Evolutionary conservation across 257 asterid species (phyloP), one percentile per base, ranked within the genome.

Genomic region (Plantago ovata): DNA sequence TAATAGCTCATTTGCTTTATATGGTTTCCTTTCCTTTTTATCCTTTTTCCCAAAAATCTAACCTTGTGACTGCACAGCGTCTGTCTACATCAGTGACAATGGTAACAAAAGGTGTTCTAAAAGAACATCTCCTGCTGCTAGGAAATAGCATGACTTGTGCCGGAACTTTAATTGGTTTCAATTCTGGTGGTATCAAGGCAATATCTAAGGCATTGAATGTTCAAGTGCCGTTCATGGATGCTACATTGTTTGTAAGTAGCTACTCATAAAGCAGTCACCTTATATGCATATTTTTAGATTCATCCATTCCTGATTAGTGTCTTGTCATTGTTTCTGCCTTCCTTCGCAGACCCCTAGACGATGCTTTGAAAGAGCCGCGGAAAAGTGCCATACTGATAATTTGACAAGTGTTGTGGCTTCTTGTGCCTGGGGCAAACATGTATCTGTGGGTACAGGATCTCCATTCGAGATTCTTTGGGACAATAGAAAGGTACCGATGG

Each of bases 361-460:
- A 75, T 28, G 23, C 76, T 93, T 93, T 67, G 98, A 93, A 61
- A 89, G 75, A 79, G 96, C 98, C 62, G 97, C 98, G 58, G 98
- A 93, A 68, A 93, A 93, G 74, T 82, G 97, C 72, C 82, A 93
- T 64, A 82, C 78, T 21, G 98, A 93, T 68, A 74, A 83, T 61
- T 67, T 93, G 66, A 75, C 98, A 32, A 86, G 95, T 66, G 75
- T 86, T 64, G 98, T 93, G 70, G 97, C 84, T 39, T 88, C 98
- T 55, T 93, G 98, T 80, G 88, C 96, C 50, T 93, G 98, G 98
- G 98, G 98, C 12, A 93, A 86, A 66, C 85, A 82, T 58, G 98
- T 86, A 23, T 79, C 95, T 8, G 91, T 93, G 56, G 98, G 98
- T 66, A 84, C 98, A 22, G 98, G 98, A 69, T 80, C 97, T 61